Evolutionary conservation across 371 early-diverging fungal genomes (phyloP).

Genomic region (Batrachochytrium dendrobatidis): DNA sequence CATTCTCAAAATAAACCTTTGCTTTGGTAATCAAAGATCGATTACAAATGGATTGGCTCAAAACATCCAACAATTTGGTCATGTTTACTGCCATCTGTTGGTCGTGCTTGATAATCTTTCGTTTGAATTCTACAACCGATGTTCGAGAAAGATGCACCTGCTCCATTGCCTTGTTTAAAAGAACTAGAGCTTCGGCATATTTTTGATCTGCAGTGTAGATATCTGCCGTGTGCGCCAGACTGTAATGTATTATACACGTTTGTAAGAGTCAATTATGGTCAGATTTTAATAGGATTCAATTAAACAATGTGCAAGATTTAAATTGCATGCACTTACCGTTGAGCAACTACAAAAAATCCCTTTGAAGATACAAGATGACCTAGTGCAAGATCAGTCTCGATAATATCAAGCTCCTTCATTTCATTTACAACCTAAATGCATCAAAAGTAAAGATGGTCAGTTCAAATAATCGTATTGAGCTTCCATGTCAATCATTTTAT

Average conservation of each 20-base stretch:
- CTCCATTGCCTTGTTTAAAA: conserved; percentile 55
- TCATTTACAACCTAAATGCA: conserved; percentile 42
- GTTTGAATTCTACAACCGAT: conserved; percentile 22
- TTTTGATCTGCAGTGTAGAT: conserved; percentile 44
- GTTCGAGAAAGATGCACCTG: conserved; percentile 46
- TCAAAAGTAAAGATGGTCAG: not conserved
- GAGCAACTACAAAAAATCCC: not conserved
- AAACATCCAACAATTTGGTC: not conserved
- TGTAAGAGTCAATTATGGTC: not conserved
- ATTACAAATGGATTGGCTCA: not conserved
- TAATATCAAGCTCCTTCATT: conserved; percentile 45
- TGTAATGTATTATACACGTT: conserved; percentile 2
- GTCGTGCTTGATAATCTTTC: not conserved
- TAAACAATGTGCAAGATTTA: not conserved
- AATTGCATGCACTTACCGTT: not conserved
- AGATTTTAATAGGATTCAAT: not conserved
- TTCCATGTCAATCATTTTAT: conserved; percentile 7
- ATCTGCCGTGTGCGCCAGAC: conserved; percentile 47
- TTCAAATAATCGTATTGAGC: no score
- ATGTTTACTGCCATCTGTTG: not conserved
- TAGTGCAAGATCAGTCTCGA: conserved; percentile 39
- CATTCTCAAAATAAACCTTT: conserved; percentile 14
- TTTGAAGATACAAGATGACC: not conserved
- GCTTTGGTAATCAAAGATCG: not conserved
- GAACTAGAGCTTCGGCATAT: conserved; percentile 49